phyloP scores from a whole-genome alignment of 345 rosid species.

The Conringia planisiliqua region DNA sequence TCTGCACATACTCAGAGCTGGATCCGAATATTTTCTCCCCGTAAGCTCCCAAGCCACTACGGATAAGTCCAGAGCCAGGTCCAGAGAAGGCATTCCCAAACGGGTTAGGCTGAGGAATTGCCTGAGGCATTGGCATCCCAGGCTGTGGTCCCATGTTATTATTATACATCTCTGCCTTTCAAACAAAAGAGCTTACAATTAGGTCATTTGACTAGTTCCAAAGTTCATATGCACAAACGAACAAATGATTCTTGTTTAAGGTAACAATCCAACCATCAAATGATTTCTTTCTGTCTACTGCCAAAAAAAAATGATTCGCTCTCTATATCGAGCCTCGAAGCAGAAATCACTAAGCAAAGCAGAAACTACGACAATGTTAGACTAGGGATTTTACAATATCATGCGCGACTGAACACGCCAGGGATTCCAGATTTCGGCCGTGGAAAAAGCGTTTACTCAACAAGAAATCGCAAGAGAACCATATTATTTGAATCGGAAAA shows the following conservation, averaged over 20 bases:
- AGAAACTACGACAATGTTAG: background rate
- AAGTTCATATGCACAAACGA: background rate
- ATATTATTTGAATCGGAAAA: background rate
- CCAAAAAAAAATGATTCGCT: background rate
- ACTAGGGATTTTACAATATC: slow-evolving; percentile 6
- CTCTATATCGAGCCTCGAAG: background rate
- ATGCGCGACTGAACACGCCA: background rate
- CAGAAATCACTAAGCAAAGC: background rate
- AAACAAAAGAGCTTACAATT: background rate
- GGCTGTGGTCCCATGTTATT: slow-evolving; percentile 57
- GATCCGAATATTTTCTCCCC: slow-evolving; percentile 93
- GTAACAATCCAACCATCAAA: background rate
- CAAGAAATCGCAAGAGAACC: background rate
- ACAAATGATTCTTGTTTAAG: background rate
- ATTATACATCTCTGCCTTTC: slow-evolving; percentile 61
- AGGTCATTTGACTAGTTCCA: background rate
- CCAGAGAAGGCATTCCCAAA: slow-evolving; percentile 89
- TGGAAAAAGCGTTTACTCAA: background rate
- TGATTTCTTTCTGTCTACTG: too few species aligned
- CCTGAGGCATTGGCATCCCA: slow-evolving; percentile 64
- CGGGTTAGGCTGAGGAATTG: slow-evolving; percentile 70
- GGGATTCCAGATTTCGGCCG: background rate
- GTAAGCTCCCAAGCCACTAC: slow-evolving; percentile 89
- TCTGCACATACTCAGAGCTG: slow-evolving; percentile 96
- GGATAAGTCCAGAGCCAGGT: slow-evolving; percentile 90